phyloP scores from a whole-genome alignment of 2,329 filamentous ascomycete genomes.

The Verticillium isaacii region DNA sequence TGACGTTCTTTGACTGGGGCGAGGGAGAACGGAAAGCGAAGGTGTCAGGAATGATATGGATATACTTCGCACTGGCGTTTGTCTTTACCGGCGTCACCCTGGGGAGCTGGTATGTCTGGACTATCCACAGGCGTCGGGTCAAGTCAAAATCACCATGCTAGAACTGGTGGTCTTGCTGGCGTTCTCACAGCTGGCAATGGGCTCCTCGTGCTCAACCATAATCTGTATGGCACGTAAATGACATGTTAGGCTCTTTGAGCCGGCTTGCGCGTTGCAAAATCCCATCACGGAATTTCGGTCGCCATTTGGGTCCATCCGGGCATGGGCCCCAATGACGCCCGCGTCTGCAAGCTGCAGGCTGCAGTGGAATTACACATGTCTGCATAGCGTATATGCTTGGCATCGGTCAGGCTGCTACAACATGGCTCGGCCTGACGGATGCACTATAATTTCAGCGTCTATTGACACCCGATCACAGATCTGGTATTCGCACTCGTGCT shows the following conservation, averaged over 20 bases:
- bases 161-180: background rate
- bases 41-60: slow-evolving; percentile 17
- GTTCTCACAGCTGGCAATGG: background rate
- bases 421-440: background rate
- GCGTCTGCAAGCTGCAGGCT: background rate
- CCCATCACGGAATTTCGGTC: too few relatives aligned
- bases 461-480: background rate
- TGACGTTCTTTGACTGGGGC: slow-evolving; percentile 19
- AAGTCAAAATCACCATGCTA: background rate
- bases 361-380: too few relatives aligned
- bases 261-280: too few relatives aligned
- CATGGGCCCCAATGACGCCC: background rate
- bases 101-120: background rate
- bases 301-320: background rate
- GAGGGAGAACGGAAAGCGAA: background rate
- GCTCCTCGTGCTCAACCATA: background rate
- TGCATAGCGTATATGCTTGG: background rate
- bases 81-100: background rate
- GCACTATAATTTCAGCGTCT: too few relatives aligned
- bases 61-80: slow-evolving; percentile 1
- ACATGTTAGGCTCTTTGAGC: too few relatives aligned
- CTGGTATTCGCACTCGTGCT: background rate
- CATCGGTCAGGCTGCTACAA: background rate
- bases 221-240: too few relatives aligned
- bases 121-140: background rate